Evolutionary conservation across 2,329 filamentous ascomycete genomes (phyloP).

Genomic region (Colletotrichum sp.): DNA sequence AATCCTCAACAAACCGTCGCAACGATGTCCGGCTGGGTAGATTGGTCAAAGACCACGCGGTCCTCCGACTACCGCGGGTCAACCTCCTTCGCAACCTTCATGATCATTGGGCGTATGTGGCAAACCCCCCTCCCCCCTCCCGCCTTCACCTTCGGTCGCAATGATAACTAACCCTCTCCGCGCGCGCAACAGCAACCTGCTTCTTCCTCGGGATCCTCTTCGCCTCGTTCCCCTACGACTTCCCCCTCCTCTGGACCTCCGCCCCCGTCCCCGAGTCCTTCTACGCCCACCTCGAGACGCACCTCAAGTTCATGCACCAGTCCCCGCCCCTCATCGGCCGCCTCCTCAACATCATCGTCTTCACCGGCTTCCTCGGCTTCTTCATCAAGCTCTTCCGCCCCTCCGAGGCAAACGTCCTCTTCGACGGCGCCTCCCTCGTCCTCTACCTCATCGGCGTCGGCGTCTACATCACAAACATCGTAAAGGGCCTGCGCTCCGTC

Average conservation of each 20-base stretch:
- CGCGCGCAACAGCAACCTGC: slow-evolving; percentile 71
- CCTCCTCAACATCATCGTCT: slow-evolving; percentile 92
- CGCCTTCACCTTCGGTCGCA: neutral
- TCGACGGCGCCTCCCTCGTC: slow-evolving; percentile 82
- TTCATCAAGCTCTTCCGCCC: slow-evolving; percentile 94
- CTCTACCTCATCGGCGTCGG: slow-evolving; percentile 87
- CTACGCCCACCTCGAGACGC: slow-evolving; percentile 85
- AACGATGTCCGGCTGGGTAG: slow-evolving; percentile 35
- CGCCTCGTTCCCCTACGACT: slow-evolving; percentile 95
- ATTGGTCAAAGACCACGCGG: slow-evolving; percentile 62
- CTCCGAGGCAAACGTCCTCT: slow-evolving; percentile 92
- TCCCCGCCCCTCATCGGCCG: slow-evolving; percentile 91
- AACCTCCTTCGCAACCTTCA: slow-evolving; percentile 89
- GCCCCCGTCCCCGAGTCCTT: slow-evolving; percentile 69
- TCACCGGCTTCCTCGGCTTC: slow-evolving; percentile 85
- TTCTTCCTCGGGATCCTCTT: slow-evolving; percentile 99
- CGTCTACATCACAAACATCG: slow-evolving; percentile 94
- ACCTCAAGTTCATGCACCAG: slow-evolving; percentile 89
- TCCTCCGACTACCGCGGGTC: slow-evolving; percentile 64
- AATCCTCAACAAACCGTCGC: neutral
- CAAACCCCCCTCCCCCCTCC: slow-evolving; percentile 14
- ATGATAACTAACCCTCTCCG: neutral
- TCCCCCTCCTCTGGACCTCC: slow-evolving; percentile 82
- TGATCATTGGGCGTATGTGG: slow-evolving; percentile 90
- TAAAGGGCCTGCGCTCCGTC: slow-evolving; percentile 89